Evolutionary conservation across 2,329 filamentous ascomycete genomes (phyloP).

Genomic region (Fusarium xyrophilum): DNA sequence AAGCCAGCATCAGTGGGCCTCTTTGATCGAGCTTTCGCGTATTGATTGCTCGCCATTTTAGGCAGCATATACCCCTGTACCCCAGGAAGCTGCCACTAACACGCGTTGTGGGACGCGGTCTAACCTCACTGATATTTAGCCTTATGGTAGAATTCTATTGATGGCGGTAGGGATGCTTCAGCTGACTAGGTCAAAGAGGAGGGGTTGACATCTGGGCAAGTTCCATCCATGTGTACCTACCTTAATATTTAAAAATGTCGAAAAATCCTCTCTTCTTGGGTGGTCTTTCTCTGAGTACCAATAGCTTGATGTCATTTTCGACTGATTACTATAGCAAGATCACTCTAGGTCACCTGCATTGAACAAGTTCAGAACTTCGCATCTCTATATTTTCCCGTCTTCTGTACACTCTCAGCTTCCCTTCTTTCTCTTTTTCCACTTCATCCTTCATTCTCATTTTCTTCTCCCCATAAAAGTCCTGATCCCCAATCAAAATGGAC

Average conservation of each 20-base stretch:
- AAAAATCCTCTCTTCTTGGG: neutral
- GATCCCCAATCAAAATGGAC: slow-evolving; percentile 39
- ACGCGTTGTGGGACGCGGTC: slow-evolving; percentile 25
- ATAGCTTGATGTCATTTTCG: neutral
- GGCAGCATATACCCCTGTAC: slow-evolving; percentile 37
- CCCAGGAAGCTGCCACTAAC: slow-evolving; percentile 3
- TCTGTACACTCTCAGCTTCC: neutral
- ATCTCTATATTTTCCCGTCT: neutral
- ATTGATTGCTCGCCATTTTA: slow-evolving; percentile 18
- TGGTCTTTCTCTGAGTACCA: neutral
- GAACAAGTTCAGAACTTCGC: neutral
- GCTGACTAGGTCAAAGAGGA: neutral
- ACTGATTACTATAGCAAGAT: neutral
- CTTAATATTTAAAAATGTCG: slow-evolving; percentile 30
- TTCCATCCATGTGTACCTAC: neutral
- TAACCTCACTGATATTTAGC: slow-evolving; percentile 12
- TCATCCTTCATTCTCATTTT: neutral
- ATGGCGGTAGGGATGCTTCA: slow-evolving; percentile 26
- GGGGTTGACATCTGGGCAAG: neutral
- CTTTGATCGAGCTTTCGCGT: slow-evolving; percentile 35
- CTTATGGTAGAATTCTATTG: neutral
- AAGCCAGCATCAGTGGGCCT: slow-evolving; percentile 34
- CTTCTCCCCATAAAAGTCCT: neutral
- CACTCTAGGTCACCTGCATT: neutral
- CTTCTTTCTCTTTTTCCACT: neutral